phyloP scores from a whole-genome alignment of 441 rosid genomes.

The Viola pubescens region DNA sequence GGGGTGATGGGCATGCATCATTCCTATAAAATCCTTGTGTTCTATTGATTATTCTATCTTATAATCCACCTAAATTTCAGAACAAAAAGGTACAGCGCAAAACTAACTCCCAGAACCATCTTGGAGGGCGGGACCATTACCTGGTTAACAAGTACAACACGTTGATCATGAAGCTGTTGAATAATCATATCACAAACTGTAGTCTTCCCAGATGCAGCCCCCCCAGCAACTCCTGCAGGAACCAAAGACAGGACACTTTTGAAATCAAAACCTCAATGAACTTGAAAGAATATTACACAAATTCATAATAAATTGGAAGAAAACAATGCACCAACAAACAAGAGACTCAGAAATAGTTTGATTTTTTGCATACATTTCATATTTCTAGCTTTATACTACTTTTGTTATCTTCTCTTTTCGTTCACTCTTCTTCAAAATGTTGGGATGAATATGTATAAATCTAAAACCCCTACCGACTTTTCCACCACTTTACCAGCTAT shows the following conservation, averaged over 20 bases:
- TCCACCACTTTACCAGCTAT: no score
- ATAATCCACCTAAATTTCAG: background rate
- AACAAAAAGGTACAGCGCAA: background rate
- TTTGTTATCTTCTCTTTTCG: no score
- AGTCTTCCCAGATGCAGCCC: slow-evolving; percentile 99
- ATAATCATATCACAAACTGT: slow-evolving; percentile 98
- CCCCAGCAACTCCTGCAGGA: slow-evolving; percentile 89
- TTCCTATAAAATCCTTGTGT: no score
- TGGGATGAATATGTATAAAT: no score
- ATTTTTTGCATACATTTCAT: no score
- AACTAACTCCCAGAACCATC: background rate
- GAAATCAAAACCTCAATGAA: slow-evolving; percentile 1
- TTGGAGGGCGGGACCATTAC: slow-evolving; percentile 26
- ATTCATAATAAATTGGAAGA: background rate
- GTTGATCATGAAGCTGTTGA: slow-evolving; percentile 98
- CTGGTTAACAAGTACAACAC: slow-evolving; percentile 93
- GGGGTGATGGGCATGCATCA: no score
- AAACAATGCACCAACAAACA: background rate
- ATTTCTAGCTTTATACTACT: no score
- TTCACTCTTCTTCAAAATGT: no score
- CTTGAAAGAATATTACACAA: background rate
- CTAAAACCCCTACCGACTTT: no score
- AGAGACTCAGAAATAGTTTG: no score
- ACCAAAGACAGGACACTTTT: slow-evolving; percentile 11
- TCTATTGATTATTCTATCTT: background rate